phyloP scores from a whole-genome alignment of 2,329 filamentous ascomycete species.

The Paecilomyces fulvus region DNA sequence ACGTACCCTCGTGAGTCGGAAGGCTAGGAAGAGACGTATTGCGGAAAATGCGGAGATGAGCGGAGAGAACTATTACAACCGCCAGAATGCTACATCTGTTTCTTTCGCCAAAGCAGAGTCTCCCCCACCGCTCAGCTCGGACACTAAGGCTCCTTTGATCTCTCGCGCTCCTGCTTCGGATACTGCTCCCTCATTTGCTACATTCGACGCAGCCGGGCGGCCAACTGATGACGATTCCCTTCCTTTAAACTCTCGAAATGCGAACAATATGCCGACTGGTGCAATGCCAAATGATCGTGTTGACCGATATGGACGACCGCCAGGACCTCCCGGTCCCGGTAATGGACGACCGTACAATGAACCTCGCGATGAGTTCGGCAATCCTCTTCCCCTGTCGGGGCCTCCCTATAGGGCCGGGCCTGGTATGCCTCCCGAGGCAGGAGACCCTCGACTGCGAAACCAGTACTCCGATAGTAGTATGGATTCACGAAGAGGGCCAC shows the following conservation, averaged over 20 bases:
- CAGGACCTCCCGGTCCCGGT: slow-evolving; percentile 15
- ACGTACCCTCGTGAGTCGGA: slow-evolving; percentile 79
- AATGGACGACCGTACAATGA: slow-evolving; percentile 23
- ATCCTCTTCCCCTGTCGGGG: slow-evolving; percentile 30
- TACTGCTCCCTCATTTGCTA: slow-evolving; percentile 41
- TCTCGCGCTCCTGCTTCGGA: slow-evolving; percentile 48
- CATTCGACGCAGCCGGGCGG: slow-evolving; percentile 26
- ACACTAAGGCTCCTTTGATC: slow-evolving; percentile 51
- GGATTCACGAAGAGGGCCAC: slow-evolving; percentile 32
- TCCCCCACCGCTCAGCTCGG: slow-evolving; percentile 43
- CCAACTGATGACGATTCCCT: slow-evolving; percentile 34
- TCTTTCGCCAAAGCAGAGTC: slow-evolving; percentile 39
- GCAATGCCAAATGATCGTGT: slow-evolving; percentile 14
- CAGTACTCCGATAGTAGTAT: slow-evolving; percentile 41
- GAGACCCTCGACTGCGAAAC: slow-evolving; percentile 36
- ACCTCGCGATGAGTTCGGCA: slow-evolving; percentile 30
- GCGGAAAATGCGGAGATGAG: slow-evolving; percentile 96
- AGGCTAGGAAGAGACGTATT: slow-evolving; percentile 86
- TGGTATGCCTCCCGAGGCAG: slow-evolving; percentile 32
- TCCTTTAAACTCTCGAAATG: slow-evolving; percentile 27
- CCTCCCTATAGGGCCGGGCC: slow-evolving; percentile 16
- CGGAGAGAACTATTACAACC: slow-evolving; percentile 81
- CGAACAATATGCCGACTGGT: slow-evolving; percentile 16
- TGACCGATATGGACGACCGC: slow-evolving; percentile 14
- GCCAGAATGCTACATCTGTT: slow-evolving; percentile 36